phyloP scores from a whole-genome alignment of 805 yeast genomes.

The Nakazawaea ernobii region DNA sequence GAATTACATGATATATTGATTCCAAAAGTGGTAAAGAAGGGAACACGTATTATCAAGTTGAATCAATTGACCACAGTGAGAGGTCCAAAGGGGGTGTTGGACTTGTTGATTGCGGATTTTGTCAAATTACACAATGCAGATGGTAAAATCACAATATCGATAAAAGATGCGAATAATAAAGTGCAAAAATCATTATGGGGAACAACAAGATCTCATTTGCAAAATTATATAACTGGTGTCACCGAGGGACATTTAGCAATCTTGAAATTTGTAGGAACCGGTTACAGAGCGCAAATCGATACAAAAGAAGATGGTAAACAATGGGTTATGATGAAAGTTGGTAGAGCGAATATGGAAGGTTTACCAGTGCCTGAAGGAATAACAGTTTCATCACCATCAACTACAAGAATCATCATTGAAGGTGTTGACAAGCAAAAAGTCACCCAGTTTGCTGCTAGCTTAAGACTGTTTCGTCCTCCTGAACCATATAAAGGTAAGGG shows the following conservation, averaged over 20 bases:
- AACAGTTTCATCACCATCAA: conserved; percentile 71
- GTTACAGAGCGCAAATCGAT: conserved; percentile 85
- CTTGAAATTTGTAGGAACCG: conserved; percentile 90
- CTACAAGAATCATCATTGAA: conserved; percentile 79
- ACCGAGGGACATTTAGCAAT: conserved; percentile 90
- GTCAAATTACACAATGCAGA: conserved; percentile 37
- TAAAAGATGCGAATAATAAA: conserved; percentile 50
- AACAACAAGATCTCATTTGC: conserved; percentile 72
- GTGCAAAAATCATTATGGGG: conserved; percentile 94
- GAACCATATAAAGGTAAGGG: conserved; percentile 99
- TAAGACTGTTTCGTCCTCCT: conserved; percentile 87
- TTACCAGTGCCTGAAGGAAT: conserved; percentile 74
- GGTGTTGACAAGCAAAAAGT: conserved; percentile 88
- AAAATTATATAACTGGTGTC: conserved; percentile 80
- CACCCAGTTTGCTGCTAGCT: conserved; percentile 78
- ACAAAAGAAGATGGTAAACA: conserved; percentile 42
- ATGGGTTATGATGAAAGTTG: conserved; percentile 74
- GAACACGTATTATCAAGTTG: conserved; percentile 51
- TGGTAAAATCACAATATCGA: conserved; percentile 44
- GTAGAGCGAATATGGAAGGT: conserved; percentile 77
- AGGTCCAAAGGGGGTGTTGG: conserved; percentile 76
- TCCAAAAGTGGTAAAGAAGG: conserved; percentile 62
- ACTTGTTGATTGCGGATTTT: conserved; percentile 68
- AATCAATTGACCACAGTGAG: conserved; percentile 52
- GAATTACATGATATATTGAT: conserved; percentile 41